Evolutionary conservation across 1,139 yeast species (phyloP), one percentile per base, ranked within the genome.

Genomic region (Saccharomyces uvarum): DNA sequence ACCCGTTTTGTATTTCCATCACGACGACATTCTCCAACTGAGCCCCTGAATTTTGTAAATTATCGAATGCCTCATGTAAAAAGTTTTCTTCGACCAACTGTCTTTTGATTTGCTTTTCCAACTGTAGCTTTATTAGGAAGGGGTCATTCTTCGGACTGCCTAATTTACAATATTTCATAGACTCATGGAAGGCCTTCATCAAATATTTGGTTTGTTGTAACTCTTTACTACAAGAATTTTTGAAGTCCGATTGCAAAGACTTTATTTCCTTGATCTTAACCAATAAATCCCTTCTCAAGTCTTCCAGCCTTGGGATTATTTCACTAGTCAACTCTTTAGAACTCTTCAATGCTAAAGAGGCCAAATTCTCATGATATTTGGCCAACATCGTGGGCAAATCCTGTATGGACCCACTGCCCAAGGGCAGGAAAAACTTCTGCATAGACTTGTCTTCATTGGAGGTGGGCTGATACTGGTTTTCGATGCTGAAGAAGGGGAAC

Each of bases 1-100:
- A 71, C 42, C 95, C 89, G 63, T 83, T 84, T 73, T 91, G 98
- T 53, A 93, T 76, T 68, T 91, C 97, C 69, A 83, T 77, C 47
- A 87, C 89, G 24, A 93, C 95, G 57, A 89, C 93, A 60, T 86
- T 83, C 71, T 91, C 98, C 61, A 95, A 78, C 67, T 90, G 95
- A 57, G 86, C 83, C 50, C 96, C 97, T 1, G 96, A 87, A 47
- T 82, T 81, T 73, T 93, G 97, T 61, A 91, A 77, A 70, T 93
- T 91, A 60, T 84, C 78, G 67, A 81, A 91, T 0, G 98, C 97
- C 66, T 90, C 96, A 64, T 88, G 87, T 53, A 93, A 76, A 64
- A 84, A 86, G 69, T 86, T 86, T 69, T 93, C 98, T 70, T 90
- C 97, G 27, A 79, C 79, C 51, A 93, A 71, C 69, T 89, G 96